Conservation (phyloP, 2,329 filamentous ascomycete genomes). For the Graphilbum fragrans region DNA sequence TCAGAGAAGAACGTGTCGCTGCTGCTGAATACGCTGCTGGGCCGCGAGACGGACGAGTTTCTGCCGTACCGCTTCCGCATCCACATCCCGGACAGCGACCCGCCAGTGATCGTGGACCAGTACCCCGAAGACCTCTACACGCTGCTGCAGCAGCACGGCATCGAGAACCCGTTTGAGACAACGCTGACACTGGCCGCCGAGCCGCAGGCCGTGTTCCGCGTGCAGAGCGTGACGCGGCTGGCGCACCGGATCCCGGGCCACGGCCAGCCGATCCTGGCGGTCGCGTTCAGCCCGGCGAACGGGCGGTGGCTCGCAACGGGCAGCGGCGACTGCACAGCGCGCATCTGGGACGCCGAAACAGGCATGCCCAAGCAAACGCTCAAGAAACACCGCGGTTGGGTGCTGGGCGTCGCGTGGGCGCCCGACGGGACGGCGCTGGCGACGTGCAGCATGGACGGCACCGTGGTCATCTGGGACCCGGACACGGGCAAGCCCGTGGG, state of each 20-base stretch:
- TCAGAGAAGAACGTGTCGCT: slow-evolving; percentile 82
- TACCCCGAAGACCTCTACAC: slow-evolving; percentile 43
- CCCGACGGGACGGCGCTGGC: slow-evolving; percentile 72
- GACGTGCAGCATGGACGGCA: slow-evolving; percentile 88
- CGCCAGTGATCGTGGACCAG: slow-evolving; percentile 35
- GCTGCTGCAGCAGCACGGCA: slow-evolving; percentile 41
- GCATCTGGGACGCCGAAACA: slow-evolving; percentile 92
- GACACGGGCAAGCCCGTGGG: slow-evolving; percentile 65
- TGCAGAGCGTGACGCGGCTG: slow-evolving; percentile 83
- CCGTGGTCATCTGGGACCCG: slow-evolving; percentile 80
- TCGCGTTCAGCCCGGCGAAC: slow-evolving; percentile 70
- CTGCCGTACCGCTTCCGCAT: slow-evolving; percentile 51
- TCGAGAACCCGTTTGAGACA: slow-evolving; percentile 44
- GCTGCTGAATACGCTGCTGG: slow-evolving; percentile 73
- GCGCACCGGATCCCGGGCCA: slow-evolving; percentile 83
- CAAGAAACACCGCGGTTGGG: slow-evolving; percentile 82
- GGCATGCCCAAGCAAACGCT: slow-evolving; percentile 80
- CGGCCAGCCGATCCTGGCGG: slow-evolving; percentile 77
- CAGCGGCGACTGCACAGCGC: slow-evolving; percentile 79
- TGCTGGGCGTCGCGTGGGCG: slow-evolving; percentile 76
- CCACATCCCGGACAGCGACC: slow-evolving; percentile 39
- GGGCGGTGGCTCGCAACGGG: slow-evolving; percentile 76
- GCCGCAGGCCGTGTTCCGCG: slow-evolving; percentile 87
- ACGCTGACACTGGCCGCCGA: slow-evolving; percentile 43
- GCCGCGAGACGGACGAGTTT: slow-evolving; percentile 45